Conservation (phyloP, 352 stramenopile genomes). For the Globisporangium parvum region DNA sequence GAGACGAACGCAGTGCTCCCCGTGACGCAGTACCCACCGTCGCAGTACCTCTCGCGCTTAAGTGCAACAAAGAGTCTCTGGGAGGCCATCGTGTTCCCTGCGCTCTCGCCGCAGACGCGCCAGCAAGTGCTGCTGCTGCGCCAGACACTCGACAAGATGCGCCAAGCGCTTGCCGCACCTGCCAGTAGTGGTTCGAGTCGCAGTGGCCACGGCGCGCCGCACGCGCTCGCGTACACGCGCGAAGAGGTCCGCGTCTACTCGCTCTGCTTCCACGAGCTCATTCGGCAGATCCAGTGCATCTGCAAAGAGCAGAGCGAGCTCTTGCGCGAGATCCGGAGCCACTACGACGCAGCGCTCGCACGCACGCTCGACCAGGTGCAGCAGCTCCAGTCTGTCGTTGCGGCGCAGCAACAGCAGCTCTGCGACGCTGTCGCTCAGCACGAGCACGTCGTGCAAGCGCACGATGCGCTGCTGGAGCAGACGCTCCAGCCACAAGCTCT, state of each 20-base stretch:
- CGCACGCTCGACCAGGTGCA: conserved; percentile 20
- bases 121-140: conserved; percentile 64
- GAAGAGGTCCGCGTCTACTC: conserved; percentile 63
- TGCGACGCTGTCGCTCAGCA: conserved; percentile 11
- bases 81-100: conserved; percentile 75
- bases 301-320: conserved; percentile 75
- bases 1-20: conserved; percentile 63
- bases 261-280: conserved; percentile 70
- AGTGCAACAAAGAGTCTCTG: conserved; percentile 26
- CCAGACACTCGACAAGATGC: conserved; percentile 60
- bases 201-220: background rate
- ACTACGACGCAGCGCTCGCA: conserved; percentile 35
- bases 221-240: conserved; percentile 37
- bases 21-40: conserved; percentile 36
- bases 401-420: conserved; percentile 26
- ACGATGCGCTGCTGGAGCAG: conserved; percentile 18
- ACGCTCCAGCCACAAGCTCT: conserved; percentile 3
- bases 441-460: conserved; percentile 11
- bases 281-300: conserved; percentile 66
- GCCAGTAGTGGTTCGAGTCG: no score
- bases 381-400: conserved; percentile 14
- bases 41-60: conserved; percentile 58
- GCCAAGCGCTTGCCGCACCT: conserved; percentile 7
- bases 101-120: conserved; percentile 48
- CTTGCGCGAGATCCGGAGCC: conserved; percentile 44